Evolutionary conservation across 2,329 filamentous ascomycete genomes (phyloP).

Genomic region (Fusarium sp.): DNA sequence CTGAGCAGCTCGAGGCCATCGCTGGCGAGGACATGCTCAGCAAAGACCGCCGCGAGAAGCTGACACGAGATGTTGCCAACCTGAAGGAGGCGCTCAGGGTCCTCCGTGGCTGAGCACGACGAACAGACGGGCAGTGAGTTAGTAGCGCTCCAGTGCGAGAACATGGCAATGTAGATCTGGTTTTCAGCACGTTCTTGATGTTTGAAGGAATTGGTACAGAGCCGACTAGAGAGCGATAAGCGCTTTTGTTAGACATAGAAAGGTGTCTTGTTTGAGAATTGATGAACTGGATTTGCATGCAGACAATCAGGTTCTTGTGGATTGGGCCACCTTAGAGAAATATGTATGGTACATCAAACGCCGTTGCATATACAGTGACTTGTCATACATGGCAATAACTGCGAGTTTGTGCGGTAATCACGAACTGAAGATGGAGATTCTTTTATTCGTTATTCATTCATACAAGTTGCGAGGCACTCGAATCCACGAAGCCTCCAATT

Average conservation of each 20-base stretch:
- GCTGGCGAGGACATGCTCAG: slow-evolving; percentile 68
- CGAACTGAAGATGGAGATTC: slow-evolving; percentile 19
- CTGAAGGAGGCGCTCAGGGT: slow-evolving; percentile 57
- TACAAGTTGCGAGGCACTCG: slow-evolving; percentile 33
- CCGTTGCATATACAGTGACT: not conserved
- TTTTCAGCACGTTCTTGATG: not conserved
- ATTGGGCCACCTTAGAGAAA: not conserved
- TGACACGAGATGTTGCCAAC: slow-evolving; percentile 63
- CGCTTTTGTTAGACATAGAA: not conserved
- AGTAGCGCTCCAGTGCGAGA: not conserved
- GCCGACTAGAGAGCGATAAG: not conserved
- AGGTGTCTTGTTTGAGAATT: not conserved
- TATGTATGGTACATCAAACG: not conserved
- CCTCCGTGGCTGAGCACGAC: slow-evolving; percentile 28
- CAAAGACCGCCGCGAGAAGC: slow-evolving; percentile 57
- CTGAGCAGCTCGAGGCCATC: slow-evolving; percentile 67
- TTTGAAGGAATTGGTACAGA: not conserved
- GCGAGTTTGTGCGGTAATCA: not conserved
- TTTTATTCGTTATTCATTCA: slow-evolving; percentile 42
- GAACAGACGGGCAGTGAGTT: too few species aligned
- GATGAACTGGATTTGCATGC: not conserved
- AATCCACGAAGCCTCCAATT: slow-evolving; percentile 17
- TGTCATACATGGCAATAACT: not conserved
- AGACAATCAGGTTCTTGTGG: not conserved
- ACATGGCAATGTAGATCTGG: too few species aligned